These are phyloP conservation scores for Paramecium sexaurelia DNA, from an alignment of 73 alveolate species.

Conservation along the genomic window DNA sequence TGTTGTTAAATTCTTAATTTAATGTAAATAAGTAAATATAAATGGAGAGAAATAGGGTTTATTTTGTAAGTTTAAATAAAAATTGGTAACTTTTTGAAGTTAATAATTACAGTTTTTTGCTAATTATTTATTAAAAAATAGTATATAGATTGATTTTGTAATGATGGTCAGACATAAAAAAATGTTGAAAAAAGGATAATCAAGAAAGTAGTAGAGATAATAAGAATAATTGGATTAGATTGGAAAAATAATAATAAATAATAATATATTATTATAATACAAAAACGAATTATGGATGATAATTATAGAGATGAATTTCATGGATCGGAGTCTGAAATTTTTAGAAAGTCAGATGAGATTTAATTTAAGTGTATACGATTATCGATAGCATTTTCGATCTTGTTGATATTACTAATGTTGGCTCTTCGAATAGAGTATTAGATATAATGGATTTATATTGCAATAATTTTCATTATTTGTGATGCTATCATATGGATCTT, in stretches of 20 bases:
- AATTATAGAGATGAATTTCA: neutral
- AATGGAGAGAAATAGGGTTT: neutral
- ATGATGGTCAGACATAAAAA: neutral
- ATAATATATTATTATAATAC: neutral
- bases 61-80: neutral
- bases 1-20: too few relatives aligned
- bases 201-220: too few relatives aligned
- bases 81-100: neutral
- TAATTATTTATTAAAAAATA: neutral
- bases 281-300: conserved; percentile 28
- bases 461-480: neutral
- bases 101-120: neutral
- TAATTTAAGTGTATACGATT: neutral
- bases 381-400: neutral
- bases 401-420: neutral
- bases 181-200: neutral
- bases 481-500: neutral
- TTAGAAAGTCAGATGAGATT: neutral
- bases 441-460: neutral
- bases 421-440: neutral
- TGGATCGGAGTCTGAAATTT: neutral
- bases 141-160: neutral
- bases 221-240: too few relatives aligned
- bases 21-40: too few relatives aligned
- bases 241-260: neutral